phyloP scores from a whole-genome alignment of 2,329 filamentous ascomycete species.

The Diaporthe capsici region DNA sequence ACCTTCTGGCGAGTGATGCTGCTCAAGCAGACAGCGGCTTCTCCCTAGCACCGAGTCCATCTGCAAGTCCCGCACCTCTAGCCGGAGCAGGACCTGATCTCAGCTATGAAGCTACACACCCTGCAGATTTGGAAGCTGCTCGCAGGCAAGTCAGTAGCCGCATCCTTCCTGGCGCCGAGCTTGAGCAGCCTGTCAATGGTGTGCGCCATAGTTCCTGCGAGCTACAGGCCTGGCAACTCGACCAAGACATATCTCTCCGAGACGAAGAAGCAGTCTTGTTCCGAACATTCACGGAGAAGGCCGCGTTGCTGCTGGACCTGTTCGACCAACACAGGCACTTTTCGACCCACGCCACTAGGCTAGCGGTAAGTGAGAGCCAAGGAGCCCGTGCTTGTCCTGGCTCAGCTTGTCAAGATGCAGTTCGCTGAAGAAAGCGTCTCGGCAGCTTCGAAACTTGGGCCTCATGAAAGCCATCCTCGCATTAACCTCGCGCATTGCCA shows the following conservation, averaged over 20 bases:
- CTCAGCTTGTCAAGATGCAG: not conserved
- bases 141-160: not conserved
- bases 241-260: slow-evolving; percentile 24
- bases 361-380: slow-evolving; percentile 44
- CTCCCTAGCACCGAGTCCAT: slow-evolving; percentile 44
- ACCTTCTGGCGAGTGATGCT: slow-evolving; percentile 50
- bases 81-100: not conserved
- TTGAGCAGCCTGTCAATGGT: not conserved
- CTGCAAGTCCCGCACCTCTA: not conserved
- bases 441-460: slow-evolving; percentile 60
- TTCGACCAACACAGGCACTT: slow-evolving; percentile 53
- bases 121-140: not conserved
- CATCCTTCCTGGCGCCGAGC: not conserved
- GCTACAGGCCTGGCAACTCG: slow-evolving; percentile 27
- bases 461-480: slow-evolving; percentile 44
- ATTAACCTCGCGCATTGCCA: slow-evolving; percentile 55
- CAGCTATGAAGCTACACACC: not conserved
- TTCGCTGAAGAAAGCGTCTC: not conserved
- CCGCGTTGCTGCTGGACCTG: slow-evolving; percentile 47
- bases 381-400: not conserved
- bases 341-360: slow-evolving; percentile 50
- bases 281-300: slow-evolving; percentile 19
- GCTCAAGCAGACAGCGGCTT: slow-evolving; percentile 51
- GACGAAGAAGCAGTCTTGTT: slow-evolving; percentile 22
- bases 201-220: not conserved